Base-by-base conservation (phyloP, 805 yeast genomes). In the Teunomyces kruisii region DNA sequence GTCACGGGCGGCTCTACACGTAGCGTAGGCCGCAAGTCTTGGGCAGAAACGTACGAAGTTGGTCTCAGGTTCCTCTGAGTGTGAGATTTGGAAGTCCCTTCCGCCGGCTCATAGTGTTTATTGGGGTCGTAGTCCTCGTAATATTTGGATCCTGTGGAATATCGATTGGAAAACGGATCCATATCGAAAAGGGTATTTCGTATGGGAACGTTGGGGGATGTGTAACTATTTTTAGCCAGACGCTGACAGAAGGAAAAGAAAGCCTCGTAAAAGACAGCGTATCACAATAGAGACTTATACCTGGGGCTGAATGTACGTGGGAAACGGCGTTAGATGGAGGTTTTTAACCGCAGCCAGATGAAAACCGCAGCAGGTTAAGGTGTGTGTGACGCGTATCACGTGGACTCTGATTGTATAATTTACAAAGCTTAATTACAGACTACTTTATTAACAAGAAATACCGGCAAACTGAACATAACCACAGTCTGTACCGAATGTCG, bases 101-200 rank as follows among this genome's bases (percentile, higher is more conserved):
- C 38, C 30, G 33, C 38, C 32, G 49, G 44, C 8, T 47, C 41
- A 32, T 51, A 49, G 5, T 48, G 39, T 39, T 44, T 51, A 32
- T 51, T 43, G 22, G 51, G 52, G 38, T 53, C 52, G 32, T 47
- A 49, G 17, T 49, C 49, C 38, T 31, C 46, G 19, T 10, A 35
- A 28, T 38, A 40, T 12, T 13, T 10, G 39, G 37, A 26, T 24
- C 28, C 19, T 22, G 22, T 22, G 19, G 37, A 35, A 35, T 19
- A 19, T 35, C 38, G 38, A n/a, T 35, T 22, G 4, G 38, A 19
- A 35, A 35, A 35, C 28, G 28, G 38, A 24, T 35, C 38, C 38
- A 35, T 35, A 6, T 6, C 17, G 37, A 24, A 26, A 9, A 26
- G 9, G 4, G 28, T 26, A 26, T 8, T 10, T 26, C 9, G 28